Percentiles rank a stretch among this genome's conserved stretches.
These are phyloP conservation scores for Dichotomopilus funicola DNA, from an alignment of 2,329 filamentous ascomycete genomes.

Conservation along the genomic window DNA sequence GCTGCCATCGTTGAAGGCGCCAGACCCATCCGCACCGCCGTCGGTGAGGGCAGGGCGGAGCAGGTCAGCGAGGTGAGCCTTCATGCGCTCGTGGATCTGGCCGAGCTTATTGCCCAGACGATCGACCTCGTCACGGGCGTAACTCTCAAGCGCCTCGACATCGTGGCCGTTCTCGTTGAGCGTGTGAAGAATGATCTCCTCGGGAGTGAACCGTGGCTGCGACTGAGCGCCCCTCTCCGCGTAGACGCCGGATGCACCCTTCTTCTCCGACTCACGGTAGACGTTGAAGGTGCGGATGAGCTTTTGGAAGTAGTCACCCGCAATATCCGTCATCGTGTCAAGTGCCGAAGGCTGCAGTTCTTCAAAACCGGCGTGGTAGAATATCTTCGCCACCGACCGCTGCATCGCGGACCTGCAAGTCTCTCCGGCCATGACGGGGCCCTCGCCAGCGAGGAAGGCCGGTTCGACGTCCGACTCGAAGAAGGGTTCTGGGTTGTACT, in stretches of 20 bases:
- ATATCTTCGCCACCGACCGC: conserved; percentile 86
- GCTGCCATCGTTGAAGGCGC: conserved; percentile 91
- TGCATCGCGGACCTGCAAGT: conserved; percentile 79
- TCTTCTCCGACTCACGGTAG: conserved; percentile 78
- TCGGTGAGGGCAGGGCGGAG: conserved; percentile 83
- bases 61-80: conserved; percentile 83
- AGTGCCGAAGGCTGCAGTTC: conserved; percentile 93
- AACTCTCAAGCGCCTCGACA: conserved; percentile 72
- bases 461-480: conserved; percentile 78
- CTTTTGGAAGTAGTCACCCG: conserved; percentile 83
- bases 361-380: conserved; percentile 94
- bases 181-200: conserved; percentile 83
- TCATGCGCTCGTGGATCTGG: conserved; percentile 91
- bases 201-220: conserved; percentile 66
- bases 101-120: conserved; percentile 70
- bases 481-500: conserved; percentile 87
- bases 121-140: conserved; percentile 91
- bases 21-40: conserved; percentile 73
- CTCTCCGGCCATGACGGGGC: conserved; percentile 77
- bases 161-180: conserved; percentile 79
- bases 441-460: conserved; percentile 84
- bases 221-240: conserved; percentile 38
- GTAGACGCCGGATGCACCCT: conserved; percentile 43
- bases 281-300: conserved; percentile 71
- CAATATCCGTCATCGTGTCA: conserved; percentile 83